These are phyloP conservation scores for Xerocomus nothofagi DNA, from an alignment of 1,284 basidiomycete genomes.

Conservation along the genomic window DNA sequence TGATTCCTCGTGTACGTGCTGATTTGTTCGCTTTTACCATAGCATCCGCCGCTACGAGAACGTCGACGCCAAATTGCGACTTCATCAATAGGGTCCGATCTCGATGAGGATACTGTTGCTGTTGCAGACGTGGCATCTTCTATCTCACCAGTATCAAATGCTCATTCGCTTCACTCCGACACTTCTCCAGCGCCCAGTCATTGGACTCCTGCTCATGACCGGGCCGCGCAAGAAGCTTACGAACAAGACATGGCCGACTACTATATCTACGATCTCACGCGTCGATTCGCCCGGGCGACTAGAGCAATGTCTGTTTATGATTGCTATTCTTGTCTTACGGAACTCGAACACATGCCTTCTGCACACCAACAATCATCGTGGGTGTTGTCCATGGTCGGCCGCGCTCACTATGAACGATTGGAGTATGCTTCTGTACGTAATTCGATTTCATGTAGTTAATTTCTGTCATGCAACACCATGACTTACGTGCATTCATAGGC, in stretches of 20 bases:
- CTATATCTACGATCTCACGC: slow-evolving; percentile 79
- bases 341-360: slow-evolving; percentile 75
- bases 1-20: slow-evolving; percentile 7
- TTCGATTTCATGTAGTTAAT: slow-evolving; percentile 8
- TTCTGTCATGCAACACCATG: slow-evolving; percentile 17
- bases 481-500: slow-evolving; percentile 53
- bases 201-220: slow-evolving; percentile 62
- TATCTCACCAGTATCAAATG: slow-evolving; percentile 58
- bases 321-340: slow-evolving; percentile 69
- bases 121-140: slow-evolving; percentile 52
- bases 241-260: slow-evolving; percentile 75
- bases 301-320: slow-evolving; percentile 75
- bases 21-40: slow-evolving; percentile 13
- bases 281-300: slow-evolving; percentile 77
- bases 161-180: slow-evolving; percentile 61
- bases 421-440: slow-evolving; percentile 82
- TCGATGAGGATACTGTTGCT: slow-evolving; percentile 57
- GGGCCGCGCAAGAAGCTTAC: slow-evolving; percentile 68
- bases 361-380: slow-evolving; percentile 74
- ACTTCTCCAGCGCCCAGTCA: slow-evolving; percentile 55
- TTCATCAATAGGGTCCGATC: slow-evolving; percentile 63
- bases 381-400: slow-evolving; percentile 79
- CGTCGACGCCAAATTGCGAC: slow-evolving; percentile 55
- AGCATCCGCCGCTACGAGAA: slow-evolving; percentile 54
- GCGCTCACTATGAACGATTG: slow-evolving; percentile 83